phyloP scores from a whole-genome alignment of 257 asterid species.

The Gynochthodes officinalis region DNA sequence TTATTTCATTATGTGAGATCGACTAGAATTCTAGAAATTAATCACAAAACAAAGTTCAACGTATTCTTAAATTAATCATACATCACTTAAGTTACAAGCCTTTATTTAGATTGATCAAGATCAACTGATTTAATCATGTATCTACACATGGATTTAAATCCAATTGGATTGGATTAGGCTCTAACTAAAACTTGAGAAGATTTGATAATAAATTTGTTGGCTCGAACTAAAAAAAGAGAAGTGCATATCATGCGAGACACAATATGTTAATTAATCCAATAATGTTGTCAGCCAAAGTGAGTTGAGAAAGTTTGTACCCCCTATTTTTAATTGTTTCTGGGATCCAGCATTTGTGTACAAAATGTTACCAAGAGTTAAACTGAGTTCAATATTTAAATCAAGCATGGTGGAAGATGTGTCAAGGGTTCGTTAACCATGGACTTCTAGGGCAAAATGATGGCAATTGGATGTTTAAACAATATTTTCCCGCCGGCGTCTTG shows the following conservation, averaged over 20 bases:
- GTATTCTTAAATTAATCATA: too few relatives aligned
- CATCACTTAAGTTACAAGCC: too few relatives aligned
- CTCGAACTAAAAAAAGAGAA: not conserved
- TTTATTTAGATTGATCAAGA: too few relatives aligned
- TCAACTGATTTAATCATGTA: too few relatives aligned
- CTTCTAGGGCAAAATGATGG: slow-evolving; percentile 11
- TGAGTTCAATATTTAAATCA: slow-evolving; percentile 4
- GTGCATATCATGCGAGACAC: slow-evolving; percentile 6
- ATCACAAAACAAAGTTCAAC: too few relatives aligned
- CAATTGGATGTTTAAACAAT: slow-evolving; percentile 3
- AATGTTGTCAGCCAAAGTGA: slow-evolving; percentile 4
- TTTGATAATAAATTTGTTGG: too few relatives aligned
- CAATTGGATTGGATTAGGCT: not conserved
- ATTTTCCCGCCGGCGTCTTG: slow-evolving; percentile 1
- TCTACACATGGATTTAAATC: too few relatives aligned
- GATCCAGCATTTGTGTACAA: not conserved
- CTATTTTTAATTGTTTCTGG: not conserved
- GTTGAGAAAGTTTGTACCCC: not conserved
- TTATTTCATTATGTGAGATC: too few relatives aligned
- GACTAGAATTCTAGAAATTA: too few relatives aligned
- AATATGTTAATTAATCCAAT: not conserved
- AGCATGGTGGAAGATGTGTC: slow-evolving; percentile 19
- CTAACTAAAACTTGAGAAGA: too few relatives aligned
- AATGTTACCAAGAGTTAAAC: not conserved
- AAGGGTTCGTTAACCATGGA: not conserved